Conservation (phyloP, 148 eudicot species). For the Camellia granthamiana region DNA sequence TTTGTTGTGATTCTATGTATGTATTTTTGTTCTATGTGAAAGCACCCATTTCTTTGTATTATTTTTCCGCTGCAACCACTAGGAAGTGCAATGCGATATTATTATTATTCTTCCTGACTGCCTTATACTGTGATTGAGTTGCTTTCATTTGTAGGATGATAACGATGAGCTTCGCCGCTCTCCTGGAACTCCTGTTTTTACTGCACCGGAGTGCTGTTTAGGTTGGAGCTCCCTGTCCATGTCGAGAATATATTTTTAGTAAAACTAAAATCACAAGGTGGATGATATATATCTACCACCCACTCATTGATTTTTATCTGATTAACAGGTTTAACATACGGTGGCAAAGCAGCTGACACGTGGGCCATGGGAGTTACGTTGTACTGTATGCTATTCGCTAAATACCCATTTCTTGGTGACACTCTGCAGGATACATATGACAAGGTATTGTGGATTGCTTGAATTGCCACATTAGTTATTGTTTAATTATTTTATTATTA, state of each 20-base stretch:
- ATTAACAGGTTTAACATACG: constrained; percentile 67
- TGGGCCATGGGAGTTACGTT: constrained; percentile 98
- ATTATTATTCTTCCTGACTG: neutral
- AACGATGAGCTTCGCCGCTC: constrained; percentile 96
- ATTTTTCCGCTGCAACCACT: neutral
- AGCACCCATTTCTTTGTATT: neutral
- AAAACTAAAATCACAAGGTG: neutral
- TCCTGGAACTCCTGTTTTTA: constrained; percentile 97
- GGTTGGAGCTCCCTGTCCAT: constrained; percentile 36
- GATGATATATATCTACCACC: neutral
- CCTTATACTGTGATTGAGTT: neutral
- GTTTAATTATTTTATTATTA: neutral
- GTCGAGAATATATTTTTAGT: neutral
- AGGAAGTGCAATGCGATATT: neutral
- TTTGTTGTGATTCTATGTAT: neutral
- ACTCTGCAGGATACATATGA: constrained; percentile 94
- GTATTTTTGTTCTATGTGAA: too few species aligned
- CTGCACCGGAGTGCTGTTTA: constrained; percentile 97
- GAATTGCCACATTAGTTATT: neutral
- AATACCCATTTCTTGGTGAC: constrained; percentile 93
- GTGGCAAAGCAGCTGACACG: constrained; percentile 87
- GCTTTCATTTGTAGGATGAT: constrained; percentile 53
- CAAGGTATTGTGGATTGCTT: constrained; percentile 47
- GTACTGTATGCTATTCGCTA: constrained; percentile 74
- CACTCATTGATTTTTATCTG: constrained; percentile 7